Evolutionary conservation across 371 early-diverging fungal species (phyloP), one percentile per base, ranked within the genome.

Genomic region (Mortierella sp.): DNA sequence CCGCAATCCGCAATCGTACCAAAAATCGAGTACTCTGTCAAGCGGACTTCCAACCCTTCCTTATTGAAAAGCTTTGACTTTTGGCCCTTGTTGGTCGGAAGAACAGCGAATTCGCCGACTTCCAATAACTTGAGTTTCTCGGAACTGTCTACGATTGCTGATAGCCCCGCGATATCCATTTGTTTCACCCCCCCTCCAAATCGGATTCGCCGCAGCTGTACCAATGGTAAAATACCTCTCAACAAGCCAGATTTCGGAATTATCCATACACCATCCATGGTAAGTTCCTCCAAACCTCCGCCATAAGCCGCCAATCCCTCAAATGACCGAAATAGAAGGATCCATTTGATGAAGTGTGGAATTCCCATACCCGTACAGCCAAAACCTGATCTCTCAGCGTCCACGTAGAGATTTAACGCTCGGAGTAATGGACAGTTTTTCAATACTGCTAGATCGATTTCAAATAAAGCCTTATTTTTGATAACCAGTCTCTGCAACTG

Each of bases 381-480:
- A 8, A 42, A 19, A 5, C 43, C 40, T 19, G 61, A 12, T 17
- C 29, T 31, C 31, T 60, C 67, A 7, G 68, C 61, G 54, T 60
- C 31, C 8, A 61, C 22, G 19, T 19, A 42, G 19, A 68, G 31
- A 2, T 22, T 54, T 1, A 68, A 35, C 2, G n/a, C 1, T 10
- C 61, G 61, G 26, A 68, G 61, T 6, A 22, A 9, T 23, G 61
- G 69, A 42, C 68, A 68, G 17, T 1, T 0, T 40, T 42, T 58
- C 31, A 68, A 26, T 2, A 61, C 61, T 7, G 22, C 40, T 4
- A 53, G 53, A 42, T 68, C 34, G 32, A 68, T 40, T 45, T 54
- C 68, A 61, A 68, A 68, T 9, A 60, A 35, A 3, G 68, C 53
- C 54, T 61, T 61, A 32, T 68, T 42, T 54, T 61, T 60, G 61